phyloP scores from a whole-genome alignment of 805 yeast genomes.

The Metschnikowia henanensis region DNA sequence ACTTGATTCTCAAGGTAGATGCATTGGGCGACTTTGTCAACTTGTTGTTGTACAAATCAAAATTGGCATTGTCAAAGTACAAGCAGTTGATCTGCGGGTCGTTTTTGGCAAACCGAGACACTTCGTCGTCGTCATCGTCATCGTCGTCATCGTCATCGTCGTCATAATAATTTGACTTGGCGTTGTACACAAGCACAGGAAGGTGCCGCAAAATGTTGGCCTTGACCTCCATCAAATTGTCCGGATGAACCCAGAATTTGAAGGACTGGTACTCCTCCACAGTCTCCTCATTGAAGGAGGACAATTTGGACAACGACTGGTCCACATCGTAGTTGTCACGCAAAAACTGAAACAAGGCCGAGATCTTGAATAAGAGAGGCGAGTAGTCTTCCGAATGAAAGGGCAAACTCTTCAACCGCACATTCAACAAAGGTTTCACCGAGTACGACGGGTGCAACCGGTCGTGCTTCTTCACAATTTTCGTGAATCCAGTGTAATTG shows the following conservation, averaged over 20 bases:
- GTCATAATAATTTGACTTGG: constrained; percentile 47
- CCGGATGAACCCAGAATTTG: constrained; percentile 98
- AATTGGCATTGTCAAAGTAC: constrained; percentile 81
- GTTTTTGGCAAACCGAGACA: constrained; percentile 21
- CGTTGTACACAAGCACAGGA: constrained; percentile 79
- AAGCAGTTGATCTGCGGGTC: constrained; percentile 79
- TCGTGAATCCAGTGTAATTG: constrained; percentile 92
- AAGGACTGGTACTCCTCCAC: constrained; percentile 56
- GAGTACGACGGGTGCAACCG: constrained; percentile 83
- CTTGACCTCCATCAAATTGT: constrained; percentile 88
- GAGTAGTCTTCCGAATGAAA: constrained; percentile 94
- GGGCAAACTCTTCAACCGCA: constrained; percentile 83
- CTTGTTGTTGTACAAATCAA: constrained; percentile 85
- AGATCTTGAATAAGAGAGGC: constrained; percentile 81
- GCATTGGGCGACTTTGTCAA: constrained; percentile 66
- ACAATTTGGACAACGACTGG: constrained; percentile 47
- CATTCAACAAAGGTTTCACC: constrained; percentile 88
- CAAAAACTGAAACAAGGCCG: constrained; percentile 76
- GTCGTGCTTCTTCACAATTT: constrained; percentile 95
- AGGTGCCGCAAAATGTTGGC: constrained; percentile 91
- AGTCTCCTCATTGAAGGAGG: constrained; percentile 41
- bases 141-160: constrained; percentile 56
- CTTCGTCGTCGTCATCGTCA: constrained; percentile 30
- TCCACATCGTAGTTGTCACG: constrained; percentile 66
- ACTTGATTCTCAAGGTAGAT: constrained; percentile 80